Evolutionary conservation across 768 basidiomycete genomes (phyloP), one percentile per base, ranked within the genome.

Genomic region (Podaxis sp.): DNA sequence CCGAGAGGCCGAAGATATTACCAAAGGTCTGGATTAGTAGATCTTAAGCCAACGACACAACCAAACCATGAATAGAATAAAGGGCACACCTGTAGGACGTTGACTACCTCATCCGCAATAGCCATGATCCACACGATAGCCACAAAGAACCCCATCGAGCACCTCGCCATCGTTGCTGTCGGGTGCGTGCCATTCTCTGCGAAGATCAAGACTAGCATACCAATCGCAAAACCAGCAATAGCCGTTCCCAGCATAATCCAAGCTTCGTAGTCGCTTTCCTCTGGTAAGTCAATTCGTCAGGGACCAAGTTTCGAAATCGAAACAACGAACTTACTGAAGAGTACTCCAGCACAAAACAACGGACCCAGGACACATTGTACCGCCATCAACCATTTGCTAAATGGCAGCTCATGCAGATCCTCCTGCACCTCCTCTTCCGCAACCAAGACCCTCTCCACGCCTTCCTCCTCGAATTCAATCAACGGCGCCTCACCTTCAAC

Each of bases 71-170:
- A 42, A n/a, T 5, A 36, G 40, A 42, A n/a, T 6, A 36, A 9
- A 14, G 1, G 3, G 65, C 82, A 60, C 48, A 95, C 95, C 77
- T 90, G 87, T 9, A 98, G 81, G 10, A 98, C 88, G 51, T 89
- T 83, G 32, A 98, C 94, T 1, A 96, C 94, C 71, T 98, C 95
- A 70, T 97, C 95, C 1, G 95, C 95, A 51, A 98, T 95, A 5
- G 91, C 94, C 86, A 98, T 95, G 66, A 99, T 98, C 96, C 97
- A 99, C 6, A 98, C 87, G 62, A 98, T 84, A 2, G 94, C 82
- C 27, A 96, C 89, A 21, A 88, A 71, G 75, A 99, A 99, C 0
- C 97, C 96, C 80, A 95, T 88, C 23, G 87, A 89, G 68, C 93
- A 96, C 9, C 95, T 82, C 9, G 82, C 79, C 73, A 94, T 79